A percentile compares a stretch with the other conserved stretches of the same genome.
Conservation (phyloP, 2,329 filamentous ascomycete genomes). For the Botryosphaeria dothidea region DNA sequence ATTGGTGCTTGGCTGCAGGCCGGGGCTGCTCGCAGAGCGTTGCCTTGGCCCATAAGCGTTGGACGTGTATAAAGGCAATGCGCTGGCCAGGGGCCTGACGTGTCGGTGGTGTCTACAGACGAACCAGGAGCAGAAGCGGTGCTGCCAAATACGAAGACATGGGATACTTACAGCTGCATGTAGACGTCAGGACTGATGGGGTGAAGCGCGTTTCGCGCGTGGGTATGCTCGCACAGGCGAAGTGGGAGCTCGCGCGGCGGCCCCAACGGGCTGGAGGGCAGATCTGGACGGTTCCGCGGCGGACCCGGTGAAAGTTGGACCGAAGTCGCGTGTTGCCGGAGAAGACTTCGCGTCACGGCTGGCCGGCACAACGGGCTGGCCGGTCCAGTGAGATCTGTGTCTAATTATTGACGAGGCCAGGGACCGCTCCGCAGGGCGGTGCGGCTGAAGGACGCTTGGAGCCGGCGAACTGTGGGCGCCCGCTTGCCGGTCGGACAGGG, state of each 20-base stretch:
- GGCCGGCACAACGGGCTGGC: neutral
- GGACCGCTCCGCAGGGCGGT: neutral
- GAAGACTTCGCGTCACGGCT: slow-evolving; percentile 4
- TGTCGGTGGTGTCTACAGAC: neutral
- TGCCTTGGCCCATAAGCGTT: neutral
- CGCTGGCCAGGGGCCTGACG: slow-evolving; percentile 1
- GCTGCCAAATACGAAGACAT: neutral
- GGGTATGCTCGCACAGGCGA: neutral
- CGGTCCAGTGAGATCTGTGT: neutral
- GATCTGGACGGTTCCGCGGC: slow-evolving; percentile 3
- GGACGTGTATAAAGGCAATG: neutral
- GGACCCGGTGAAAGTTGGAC: neutral
- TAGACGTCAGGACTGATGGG: neutral
- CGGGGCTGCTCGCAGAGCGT: neutral
- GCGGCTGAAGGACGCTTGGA: neutral
- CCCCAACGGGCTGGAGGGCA: neutral
- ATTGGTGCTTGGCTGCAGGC: neutral
- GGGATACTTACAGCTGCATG: slow-evolving; percentile 4
- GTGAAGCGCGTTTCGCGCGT: neutral
- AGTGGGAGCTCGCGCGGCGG: neutral
- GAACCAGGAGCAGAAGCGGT: neutral
- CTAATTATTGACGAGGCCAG: neutral
- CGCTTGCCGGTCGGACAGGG: neutral
- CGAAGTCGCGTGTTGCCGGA: slow-evolving; percentile 6
- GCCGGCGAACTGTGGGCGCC: neutral